phyloP scores from a whole-genome alignment of 192 early-diverging fungal species.

The Dimargaris verticillata region DNA sequence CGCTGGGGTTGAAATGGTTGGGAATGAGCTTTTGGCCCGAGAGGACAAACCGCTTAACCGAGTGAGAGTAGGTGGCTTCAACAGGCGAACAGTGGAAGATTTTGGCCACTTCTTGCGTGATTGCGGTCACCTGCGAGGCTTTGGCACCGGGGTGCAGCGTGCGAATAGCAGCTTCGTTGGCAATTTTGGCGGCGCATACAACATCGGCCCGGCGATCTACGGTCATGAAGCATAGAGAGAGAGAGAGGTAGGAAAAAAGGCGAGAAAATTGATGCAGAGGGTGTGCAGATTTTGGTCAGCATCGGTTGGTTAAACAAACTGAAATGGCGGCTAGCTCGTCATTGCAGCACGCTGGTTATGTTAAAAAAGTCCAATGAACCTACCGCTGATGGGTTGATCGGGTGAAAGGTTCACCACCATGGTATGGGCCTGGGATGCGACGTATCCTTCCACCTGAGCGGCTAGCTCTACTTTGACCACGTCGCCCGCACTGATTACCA shows the following conservation, averaged over 20 bases:
- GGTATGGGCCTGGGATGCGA: constrained; percentile 68
- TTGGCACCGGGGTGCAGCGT: constrained; percentile 62
- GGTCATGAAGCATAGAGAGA: not conserved
- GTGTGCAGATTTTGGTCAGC: not conserved
- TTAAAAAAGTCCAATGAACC: not conserved
- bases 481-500: constrained; percentile 51
- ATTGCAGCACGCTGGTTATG: not conserved
- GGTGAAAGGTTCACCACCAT: constrained; percentile 46
- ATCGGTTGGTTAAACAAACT: not conserved
- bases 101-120: not conserved
- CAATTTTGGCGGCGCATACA: constrained; percentile 65
- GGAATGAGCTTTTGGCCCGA: constrained; percentile 41
- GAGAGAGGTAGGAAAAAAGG: not conserved
- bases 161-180: constrained; percentile 63
- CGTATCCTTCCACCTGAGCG: constrained; percentile 86
- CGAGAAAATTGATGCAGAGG: not conserved
- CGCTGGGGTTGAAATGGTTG: constrained; percentile 36
- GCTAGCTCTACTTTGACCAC: constrained; percentile 85
- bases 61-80: constrained; percentile 42
- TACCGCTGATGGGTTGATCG: constrained; percentile 33
- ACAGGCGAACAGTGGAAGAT: constrained; percentile 51
- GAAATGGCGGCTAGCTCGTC: not conserved
- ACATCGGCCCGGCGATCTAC: constrained; percentile 55
- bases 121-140: not conserved
- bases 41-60: constrained; percentile 60